Evolutionary conservation across 805 yeast species (phyloP), one percentile per base, ranked within the genome.

Genomic region (Starmerella sirachaensis): DNA sequence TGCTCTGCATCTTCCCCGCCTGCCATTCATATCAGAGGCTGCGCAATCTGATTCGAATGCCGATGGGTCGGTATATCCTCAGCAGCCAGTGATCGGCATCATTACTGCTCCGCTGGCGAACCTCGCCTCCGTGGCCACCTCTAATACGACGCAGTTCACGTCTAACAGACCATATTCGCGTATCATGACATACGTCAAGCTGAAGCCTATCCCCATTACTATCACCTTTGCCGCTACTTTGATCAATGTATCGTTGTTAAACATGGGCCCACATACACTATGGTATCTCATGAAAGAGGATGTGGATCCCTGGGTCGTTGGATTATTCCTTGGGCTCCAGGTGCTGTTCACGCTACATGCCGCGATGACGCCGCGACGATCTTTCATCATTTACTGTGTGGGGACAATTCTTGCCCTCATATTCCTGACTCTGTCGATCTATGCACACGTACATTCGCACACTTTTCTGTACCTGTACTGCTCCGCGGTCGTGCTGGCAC

Each of bases 1-100:
- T 35, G 55, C 54, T 1, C 41, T 51, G 24, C 37, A 46, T 23
- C 38, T 50, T 7, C 51, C 54, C 9, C 42, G 53, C 18, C 17
- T 29, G 4, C 29, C 35, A 6, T 32, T 23, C 22, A 32, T 22
- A 7, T 10, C 35, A 6, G 6, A 14, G 10, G 11, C 33, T 10
- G 34, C 29, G 14, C 9, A 26, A 9, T 12, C 22, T n/a, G 8
- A 28, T 12, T 12, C 6, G 13, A 12, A 18, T 14, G 28, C 17
- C 32, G 30, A 22, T 18, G 34, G 16, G n/a, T 23, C 34, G 5
- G 24, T 37, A 16, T 46, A 42, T 17, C 16, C 37, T 5, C 38
- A 33, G 19, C 31, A 31, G 26, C 35, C 43, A 17, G 28, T 40
- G 43, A 22, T 38, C 19, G 49, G 45, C 11, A 40, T 45, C 11